Base-by-base conservation (phyloP, 2,329 filamentous ascomycete genomes). In the Xylariaceae sp. region DNA sequence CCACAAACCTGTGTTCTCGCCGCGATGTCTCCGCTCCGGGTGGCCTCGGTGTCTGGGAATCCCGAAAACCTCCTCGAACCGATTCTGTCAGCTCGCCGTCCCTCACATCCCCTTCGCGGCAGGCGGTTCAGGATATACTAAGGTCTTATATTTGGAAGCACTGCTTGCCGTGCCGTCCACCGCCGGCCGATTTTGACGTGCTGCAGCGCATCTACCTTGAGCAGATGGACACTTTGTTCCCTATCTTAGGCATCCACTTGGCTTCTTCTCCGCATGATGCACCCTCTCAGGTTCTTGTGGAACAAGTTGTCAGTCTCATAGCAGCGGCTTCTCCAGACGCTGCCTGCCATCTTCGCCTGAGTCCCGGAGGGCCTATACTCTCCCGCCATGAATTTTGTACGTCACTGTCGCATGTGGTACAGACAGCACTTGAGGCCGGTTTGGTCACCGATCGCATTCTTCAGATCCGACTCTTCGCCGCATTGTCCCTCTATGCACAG, bases 401-500 rank as follows among this genome's bases (percentile, higher is more conserved):
- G 11, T 56, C 64, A 0, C 52, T 79, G 3, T 72, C 73, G 0
- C 69, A 70, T 1, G 69, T 74, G 1, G 64, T 77, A 3, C 63
- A 72, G 8, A 66, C 68, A 0, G 68, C 72, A 1, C 58, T 80
- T 2, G 75, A 79, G 39, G 71, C 76, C 4, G 74, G 73, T 12
- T 57, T 80, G 32, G 70, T 81, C 7, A 64, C 67, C 1, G 72
- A 79, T 47, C 66, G 74, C n/a, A 65, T 80, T 4, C 63, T 78
- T 19, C 68, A 78, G 35, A 76, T 78, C 28, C 74, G 76, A 19
- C 66, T 74, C 12, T 64, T 79, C 6, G 66, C 71, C 19, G 67
- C 81, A 36, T 57, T 81, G 15, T 78, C 77, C 0, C 63, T 81
- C n/a, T 81, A 78, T 50, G 73, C 71, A n/a, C 77, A 82, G 44